phyloP scores from a whole-genome alignment of 352 stramenopile genomes.

The Phytopythium helicoides region DNA sequence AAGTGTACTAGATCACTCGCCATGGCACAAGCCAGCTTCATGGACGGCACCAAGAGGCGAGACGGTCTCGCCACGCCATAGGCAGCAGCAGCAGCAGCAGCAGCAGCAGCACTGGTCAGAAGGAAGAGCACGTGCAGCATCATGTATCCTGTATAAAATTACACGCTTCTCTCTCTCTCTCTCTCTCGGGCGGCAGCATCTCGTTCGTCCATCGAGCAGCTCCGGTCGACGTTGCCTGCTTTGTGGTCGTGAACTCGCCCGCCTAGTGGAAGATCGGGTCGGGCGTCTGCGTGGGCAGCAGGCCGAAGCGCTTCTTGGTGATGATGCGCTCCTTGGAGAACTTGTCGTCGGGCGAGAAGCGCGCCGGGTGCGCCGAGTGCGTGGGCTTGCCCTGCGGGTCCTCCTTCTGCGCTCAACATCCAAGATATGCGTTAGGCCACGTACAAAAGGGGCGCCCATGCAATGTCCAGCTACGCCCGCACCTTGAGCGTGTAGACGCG shows the following conservation, averaged over 20 bases:
- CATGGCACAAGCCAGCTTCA: too few relatives aligned
- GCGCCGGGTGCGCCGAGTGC: slow-evolving; percentile 95
- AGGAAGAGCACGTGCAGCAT: slow-evolving; percentile 7
- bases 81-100: too few relatives aligned
- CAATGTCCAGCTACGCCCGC: slow-evolving; percentile 6
- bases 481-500: slow-evolving; percentile 99
- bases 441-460: background rate
- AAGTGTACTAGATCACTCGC: too few relatives aligned
- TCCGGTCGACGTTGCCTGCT: too few relatives aligned
- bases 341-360: slow-evolving; percentile 99
- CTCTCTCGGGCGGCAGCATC: background rate
- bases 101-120: too few relatives aligned
- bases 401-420: slow-evolving; percentile 81
- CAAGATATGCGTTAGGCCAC: background rate
- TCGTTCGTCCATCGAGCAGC: background rate
- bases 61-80: too few relatives aligned
- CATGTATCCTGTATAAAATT: slow-evolving; percentile 25
- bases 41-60: too few relatives aligned
- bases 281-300: slow-evolving; percentile 95
- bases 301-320: slow-evolving; percentile 97
- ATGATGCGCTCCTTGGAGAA: slow-evolving; percentile 98
- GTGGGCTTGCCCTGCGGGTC: slow-evolving; percentile 92
- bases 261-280: slow-evolving; percentile 87
- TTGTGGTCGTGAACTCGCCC: too few relatives aligned
- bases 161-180: slow-evolving; percentile 6